A percentile compares a stretch with the other conserved stretches of the same genome.
Evolutionary conservation across 352 stramenopile species (phyloP).

Genomic region (Phytopythium sindhum): DNA sequence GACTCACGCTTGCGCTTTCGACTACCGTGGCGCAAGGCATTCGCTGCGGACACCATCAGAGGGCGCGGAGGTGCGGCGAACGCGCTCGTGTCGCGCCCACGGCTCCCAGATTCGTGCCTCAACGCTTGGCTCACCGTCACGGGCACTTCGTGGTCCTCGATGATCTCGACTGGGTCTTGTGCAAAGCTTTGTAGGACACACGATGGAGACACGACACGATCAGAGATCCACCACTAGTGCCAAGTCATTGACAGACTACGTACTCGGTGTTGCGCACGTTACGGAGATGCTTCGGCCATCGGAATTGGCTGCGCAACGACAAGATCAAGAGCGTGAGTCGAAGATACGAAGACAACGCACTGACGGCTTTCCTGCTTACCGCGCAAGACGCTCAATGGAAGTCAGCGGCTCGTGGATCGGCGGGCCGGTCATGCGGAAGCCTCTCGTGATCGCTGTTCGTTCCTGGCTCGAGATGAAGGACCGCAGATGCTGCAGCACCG

Average conservation of each 20-base stretch:
- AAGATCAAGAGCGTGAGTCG: neutral
- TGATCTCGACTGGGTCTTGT: slow-evolving; percentile 42
- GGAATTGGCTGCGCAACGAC: slow-evolving; percentile 53
- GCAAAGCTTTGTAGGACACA: slow-evolving; percentile 28
- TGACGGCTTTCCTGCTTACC: neutral
- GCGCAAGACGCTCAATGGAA: neutral
- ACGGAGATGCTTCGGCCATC: slow-evolving; percentile 60
- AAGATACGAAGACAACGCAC: neutral
- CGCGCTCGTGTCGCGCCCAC: slow-evolving; percentile 13
- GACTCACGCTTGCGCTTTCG: slow-evolving; percentile 38
- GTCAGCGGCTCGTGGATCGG: slow-evolving; percentile 34
- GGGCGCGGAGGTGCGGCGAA: slow-evolving; percentile 41
- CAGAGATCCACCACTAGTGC: neutral
- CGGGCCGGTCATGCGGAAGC: slow-evolving; percentile 28
- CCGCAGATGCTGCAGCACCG: slow-evolving; percentile 11
- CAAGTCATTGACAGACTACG: slow-evolving; percentile 16
- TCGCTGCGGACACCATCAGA: slow-evolving; percentile 31
- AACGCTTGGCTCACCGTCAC: neutral
- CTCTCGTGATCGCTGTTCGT: slow-evolving; percentile 24
- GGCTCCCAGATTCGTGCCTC: neutral
- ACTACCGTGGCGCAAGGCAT: slow-evolving; percentile 17
- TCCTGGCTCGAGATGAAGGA: slow-evolving; percentile 28
- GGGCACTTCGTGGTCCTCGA: slow-evolving; percentile 43
- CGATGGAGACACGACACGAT: slow-evolving; percentile 2
- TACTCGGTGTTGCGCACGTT: slow-evolving; percentile 64